Percentiles rank a stretch among this genome's conserved stretches.
These are phyloP conservation scores for Solanum megistacrolobum DNA, from an alignment of 257 asterid species.

Conservation along the genomic window DNA sequence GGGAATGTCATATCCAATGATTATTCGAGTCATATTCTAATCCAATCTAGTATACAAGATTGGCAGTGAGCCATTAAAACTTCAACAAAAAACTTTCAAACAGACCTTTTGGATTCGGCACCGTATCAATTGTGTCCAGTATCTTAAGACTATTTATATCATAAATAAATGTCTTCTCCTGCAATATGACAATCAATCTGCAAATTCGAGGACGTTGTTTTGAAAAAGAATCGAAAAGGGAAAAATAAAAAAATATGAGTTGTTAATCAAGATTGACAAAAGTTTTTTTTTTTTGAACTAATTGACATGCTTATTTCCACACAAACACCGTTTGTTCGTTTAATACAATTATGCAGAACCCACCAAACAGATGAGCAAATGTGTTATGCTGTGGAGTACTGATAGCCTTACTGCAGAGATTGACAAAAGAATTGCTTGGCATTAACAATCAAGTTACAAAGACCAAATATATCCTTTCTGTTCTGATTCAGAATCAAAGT, in stretches of 20 bases:
- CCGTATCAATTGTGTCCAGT: constrained; percentile 71
- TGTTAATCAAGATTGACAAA: background rate
- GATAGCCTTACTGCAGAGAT: background rate
- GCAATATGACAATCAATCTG: constrained; percentile 79
- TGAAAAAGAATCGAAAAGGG: background rate
- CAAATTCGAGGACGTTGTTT: constrained; percentile 8
- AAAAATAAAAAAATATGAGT: background rate
- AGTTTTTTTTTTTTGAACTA: background rate
- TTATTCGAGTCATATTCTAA: background rate
- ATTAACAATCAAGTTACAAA: background rate
- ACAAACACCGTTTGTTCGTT: background rate
- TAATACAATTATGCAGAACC: background rate
- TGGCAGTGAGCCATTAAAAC: background rate
- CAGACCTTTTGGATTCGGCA: constrained; percentile 73
- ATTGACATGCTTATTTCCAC: background rate
- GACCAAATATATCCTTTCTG: background rate
- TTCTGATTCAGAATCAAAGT: background rate
- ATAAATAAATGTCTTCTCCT: constrained; percentile 69
- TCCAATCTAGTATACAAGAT: background rate
- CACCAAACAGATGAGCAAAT: background rate
- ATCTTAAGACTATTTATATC: constrained; percentile 61
- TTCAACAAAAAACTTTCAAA: background rate
- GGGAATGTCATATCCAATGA: background rate
- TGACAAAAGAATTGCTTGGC: background rate
- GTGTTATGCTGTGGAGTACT: background rate